Conservation (phyloP, 2,329 filamentous ascomycete genomes). For the Claviceps maximensis region DNA sequence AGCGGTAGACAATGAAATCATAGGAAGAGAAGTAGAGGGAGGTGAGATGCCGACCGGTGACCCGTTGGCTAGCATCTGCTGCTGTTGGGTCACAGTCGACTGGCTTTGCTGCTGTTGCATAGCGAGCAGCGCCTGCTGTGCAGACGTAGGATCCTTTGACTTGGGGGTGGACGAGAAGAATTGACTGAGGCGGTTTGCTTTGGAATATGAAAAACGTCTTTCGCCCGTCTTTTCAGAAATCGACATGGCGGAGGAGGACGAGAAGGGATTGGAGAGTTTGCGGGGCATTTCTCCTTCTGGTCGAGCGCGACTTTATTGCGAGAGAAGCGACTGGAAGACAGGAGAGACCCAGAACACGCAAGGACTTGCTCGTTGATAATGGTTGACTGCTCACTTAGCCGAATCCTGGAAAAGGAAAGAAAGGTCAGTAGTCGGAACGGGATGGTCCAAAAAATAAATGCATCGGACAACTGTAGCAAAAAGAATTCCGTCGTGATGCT, state of each 20-base stretch:
- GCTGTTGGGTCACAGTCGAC: conserved; percentile 4
- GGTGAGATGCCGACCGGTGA: conserved; percentile 53
- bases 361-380: not conserved
- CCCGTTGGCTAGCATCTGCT: conserved; percentile 17
- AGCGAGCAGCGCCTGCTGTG: conserved; percentile 54
- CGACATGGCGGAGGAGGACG: conserved; percentile 34
- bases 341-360: not conserved
- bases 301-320: not conserved
- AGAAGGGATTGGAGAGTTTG: conserved; percentile 45
- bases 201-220: conserved; percentile 48
- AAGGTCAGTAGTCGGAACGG: not conserved
- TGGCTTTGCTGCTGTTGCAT: conserved; percentile 38
- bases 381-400: conserved; percentile 1
- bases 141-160: conserved; percentile 51
- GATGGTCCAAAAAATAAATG: too few relatives aligned
- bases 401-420: not conserved
- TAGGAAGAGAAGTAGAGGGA: conserved; percentile 67
- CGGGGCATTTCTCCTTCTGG: conserved; percentile 39
- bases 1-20: conserved; percentile 82
- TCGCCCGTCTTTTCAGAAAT: conserved; percentile 37
- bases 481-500: not conserved
- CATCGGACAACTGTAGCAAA: not conserved
- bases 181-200: conserved; percentile 64
- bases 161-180: conserved; percentile 76
- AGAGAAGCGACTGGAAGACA: not conserved